These are phyloP conservation scores for Leishmania arabica DNA, from an alignment of 208 protist genomes.

Conservation along the genomic window DNA sequence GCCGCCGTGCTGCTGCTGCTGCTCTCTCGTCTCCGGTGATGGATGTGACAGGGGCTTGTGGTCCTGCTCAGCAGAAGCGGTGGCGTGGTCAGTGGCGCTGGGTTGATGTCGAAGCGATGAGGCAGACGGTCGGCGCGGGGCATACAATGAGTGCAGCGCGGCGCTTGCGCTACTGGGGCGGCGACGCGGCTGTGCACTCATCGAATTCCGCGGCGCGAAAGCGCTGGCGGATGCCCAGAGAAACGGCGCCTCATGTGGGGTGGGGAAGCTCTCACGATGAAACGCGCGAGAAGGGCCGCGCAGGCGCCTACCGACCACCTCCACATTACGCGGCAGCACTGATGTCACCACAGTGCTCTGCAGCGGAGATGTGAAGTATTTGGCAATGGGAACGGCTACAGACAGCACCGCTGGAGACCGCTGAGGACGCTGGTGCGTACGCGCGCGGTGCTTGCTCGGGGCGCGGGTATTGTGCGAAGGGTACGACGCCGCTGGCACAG, in stretches of 20 bases:
- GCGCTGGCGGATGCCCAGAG: not conserved
- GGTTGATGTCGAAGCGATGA: not conserved
- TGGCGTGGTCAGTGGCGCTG: not conserved
- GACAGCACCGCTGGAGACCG: not conserved
- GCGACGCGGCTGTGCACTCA: not conserved
- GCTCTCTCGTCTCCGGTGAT: not conserved
- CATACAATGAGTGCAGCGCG: slow-evolving; percentile 9
- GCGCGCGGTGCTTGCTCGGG: not conserved
- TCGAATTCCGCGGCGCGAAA: not conserved
- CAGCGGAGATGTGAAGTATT: slow-evolving; percentile 13
- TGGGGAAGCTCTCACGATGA: not conserved
- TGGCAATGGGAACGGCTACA: not conserved
- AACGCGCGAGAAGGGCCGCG: not conserved
- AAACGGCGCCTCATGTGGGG: not conserved
- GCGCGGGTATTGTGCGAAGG: not conserved
- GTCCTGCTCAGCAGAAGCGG: not conserved
- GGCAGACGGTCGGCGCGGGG: not conserved
- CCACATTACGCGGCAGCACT: slow-evolving; percentile 48
- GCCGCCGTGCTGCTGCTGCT: not conserved
- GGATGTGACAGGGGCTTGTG: not conserved
- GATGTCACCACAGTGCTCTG: slow-evolving; percentile 71
- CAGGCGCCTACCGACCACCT: slow-evolving; percentile 29
- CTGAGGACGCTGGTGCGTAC: slow-evolving; percentile 6
- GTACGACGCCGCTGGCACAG: not conserved
- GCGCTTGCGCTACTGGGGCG: slow-evolving; percentile 18